Base-by-base conservation (phyloP, 2,329 filamentous ascomycete genomes). In the Capronia epimyces region DNA sequence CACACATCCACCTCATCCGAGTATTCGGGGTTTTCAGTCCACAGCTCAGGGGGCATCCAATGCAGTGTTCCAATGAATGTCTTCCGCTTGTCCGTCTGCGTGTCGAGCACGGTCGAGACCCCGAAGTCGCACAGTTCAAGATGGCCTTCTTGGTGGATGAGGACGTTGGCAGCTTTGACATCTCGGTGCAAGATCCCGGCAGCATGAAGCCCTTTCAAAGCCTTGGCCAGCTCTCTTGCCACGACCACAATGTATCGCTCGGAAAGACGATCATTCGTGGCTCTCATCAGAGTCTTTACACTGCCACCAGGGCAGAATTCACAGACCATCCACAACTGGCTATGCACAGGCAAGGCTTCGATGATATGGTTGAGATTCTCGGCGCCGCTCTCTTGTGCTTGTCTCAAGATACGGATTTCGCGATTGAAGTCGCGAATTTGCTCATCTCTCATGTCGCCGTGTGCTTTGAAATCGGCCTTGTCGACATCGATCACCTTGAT, bases 221-320 rank as follows among this genome's bases (percentile, higher is more conserved):
- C 81, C 50, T 78, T 70, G 8, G 80, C 81, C 13, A 84, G 69
- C 63, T 84, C 81, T 40, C 81, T 74, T 13, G 81, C 81, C 50
- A 84, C 81, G 0, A 80, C 77, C 36, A 82, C 78, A 56, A 84
- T 80, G 63, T 76, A 84, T 52, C 75, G 75, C 59, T 84, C 81
- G 22, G 79, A 76, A 2, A 84, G 67, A 49, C 65, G 70, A 56
- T 75, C 70, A 25, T 67, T 67, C 18, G 72, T 75, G 21, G 73
- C 72, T 50, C 73, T 65, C 72, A 76, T 75, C 60, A 84, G 62
- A 7, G 81, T 84, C 52, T 80, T 75, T 5, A 84, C 76, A 66
- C 81, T 84, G 46, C 81, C 81, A 58, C 81, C 81, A 21, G 81
- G 81, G 55, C 80, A 82, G 63, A 83, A 83, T 63, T 84, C 81